Conservation (phyloP, 2,329 filamentous ascomycete species). For the Pseudocercospora cruenta region DNA sequence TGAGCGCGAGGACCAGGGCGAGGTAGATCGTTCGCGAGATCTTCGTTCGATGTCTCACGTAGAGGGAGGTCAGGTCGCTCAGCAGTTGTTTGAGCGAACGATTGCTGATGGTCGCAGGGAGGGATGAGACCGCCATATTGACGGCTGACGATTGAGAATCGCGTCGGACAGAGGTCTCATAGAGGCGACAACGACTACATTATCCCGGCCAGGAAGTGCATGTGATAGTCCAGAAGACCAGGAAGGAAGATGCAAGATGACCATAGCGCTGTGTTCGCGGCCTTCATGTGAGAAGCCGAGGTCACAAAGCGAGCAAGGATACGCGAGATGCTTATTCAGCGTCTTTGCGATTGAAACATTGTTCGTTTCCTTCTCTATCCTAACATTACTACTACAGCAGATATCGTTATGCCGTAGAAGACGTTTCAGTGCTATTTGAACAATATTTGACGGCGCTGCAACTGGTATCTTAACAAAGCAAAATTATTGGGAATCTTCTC, state of each 20-base stretch:
- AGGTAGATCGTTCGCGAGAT: conserved; percentile 85
- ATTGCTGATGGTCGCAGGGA: conserved; percentile 32
- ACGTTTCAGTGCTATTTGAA: background rate
- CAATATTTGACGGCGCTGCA: background rate
- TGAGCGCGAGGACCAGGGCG: conserved; percentile 75
- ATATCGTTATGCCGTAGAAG: background rate
- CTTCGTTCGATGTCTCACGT: conserved; percentile 76
- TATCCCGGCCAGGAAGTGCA: background rate
- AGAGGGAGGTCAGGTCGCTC: conserved; percentile 66
- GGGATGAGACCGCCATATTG: conserved; percentile 29
- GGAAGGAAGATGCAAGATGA: background rate
- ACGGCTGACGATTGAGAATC: background rate
- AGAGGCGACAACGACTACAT: background rate
- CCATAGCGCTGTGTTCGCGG: background rate
- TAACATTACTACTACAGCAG: background rate
- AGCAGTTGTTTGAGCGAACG: conserved; percentile 39
- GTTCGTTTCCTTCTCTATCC: background rate
- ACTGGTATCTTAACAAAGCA: background rate
- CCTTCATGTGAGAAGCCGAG: conserved; percentile 5
- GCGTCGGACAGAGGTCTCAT: background rate
- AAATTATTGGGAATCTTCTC: background rate
- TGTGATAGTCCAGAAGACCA: background rate
- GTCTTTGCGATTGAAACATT: background rate
- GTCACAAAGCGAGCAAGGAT: background rate
- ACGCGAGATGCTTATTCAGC: background rate